Evolutionary conservation across 1,139 yeast species (phyloP), one percentile per base, ranked within the genome.

Genomic region (Yamadazyma triangularis): DNA sequence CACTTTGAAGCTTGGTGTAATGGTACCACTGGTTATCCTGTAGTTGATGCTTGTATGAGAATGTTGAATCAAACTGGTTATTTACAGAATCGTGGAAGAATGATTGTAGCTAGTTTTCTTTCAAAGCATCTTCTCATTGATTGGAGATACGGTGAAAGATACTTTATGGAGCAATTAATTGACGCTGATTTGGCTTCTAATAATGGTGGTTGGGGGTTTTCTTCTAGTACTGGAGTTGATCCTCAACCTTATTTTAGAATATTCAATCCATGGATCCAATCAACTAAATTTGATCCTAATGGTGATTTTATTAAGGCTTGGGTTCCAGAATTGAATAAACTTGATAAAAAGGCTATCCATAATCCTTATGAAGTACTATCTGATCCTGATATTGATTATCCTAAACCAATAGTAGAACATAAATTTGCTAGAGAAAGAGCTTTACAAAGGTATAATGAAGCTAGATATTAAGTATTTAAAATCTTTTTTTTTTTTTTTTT

Each of bases 191-290:
- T 72, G 41, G 63, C 74, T 18, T 70, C 75, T 29, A 75, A 75
- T 44, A 63, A 67, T 31, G 77, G 75, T 4, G 80, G 80, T 2
- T 75, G 80, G 81, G 76, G 76, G 1, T 72, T 72, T 47, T 55
- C 70, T 30, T 61, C 76, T 3, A 61, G 73, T 33, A 66, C 70
- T 2, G 77, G 77, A 0, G 64, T 69, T 11, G 75, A 71, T 41
- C 70, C 75, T 2, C 79, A 73, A 44, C 79, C 80, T 2, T 73
- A 70, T 56, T 73, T 73, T 45, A 55, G 79, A 21, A 65, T 73
- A 13, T 70, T 75, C 48, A 74, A 75, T 42, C 77, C 79, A 13
- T 63, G 62, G 40, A 46, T 68, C 1, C 81, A 75, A 40, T 63
- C 73, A 20, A 65, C 62, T 38, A 66, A 62, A 39, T 73, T 64